Percentiles rank a stretch among this genome's conserved stretches.
Conservation (phyloP, 345 rosid genomes). For the Anacardium occidentale region DNA sequence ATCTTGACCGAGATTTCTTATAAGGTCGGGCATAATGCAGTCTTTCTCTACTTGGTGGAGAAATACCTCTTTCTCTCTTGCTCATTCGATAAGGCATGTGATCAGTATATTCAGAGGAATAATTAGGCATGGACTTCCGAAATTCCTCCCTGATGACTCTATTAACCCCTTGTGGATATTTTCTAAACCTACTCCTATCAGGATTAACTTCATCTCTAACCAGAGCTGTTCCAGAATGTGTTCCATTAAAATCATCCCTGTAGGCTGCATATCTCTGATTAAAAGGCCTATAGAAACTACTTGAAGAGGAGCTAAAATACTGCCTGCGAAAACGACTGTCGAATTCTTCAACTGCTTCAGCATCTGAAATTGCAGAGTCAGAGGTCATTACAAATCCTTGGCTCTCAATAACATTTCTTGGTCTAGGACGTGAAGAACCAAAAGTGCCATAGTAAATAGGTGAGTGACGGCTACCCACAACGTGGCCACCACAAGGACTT, state of each 20-base stretch:
- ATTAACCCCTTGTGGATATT: slow-evolving; percentile 26
- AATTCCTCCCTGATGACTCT: slow-evolving; percentile 37
- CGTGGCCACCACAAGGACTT: slow-evolving; percentile 36
- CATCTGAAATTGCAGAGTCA: slow-evolving; percentile 27
- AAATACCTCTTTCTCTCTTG: slow-evolving; percentile 49
- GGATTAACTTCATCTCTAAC: slow-evolving; percentile 36
- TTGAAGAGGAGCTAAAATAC: slow-evolving; percentile 30
- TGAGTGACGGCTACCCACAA: slow-evolving; percentile 31
- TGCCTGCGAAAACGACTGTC: slow-evolving; percentile 37
- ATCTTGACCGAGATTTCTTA: slow-evolving; percentile 41
- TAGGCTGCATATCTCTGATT: slow-evolving; percentile 29
- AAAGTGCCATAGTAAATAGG: slow-evolving; percentile 28
- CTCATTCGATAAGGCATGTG: slow-evolving; percentile 28
- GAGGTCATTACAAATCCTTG: slow-evolving; percentile 28
- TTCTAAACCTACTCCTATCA: slow-evolving; percentile 38
- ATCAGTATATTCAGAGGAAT: slow-evolving; percentile 28
- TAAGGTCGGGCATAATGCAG: slow-evolving; percentile 27
- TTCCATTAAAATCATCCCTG: slow-evolving; percentile 29
- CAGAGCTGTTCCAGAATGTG: slow-evolving; percentile 19
- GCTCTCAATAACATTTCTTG: slow-evolving; percentile 28
- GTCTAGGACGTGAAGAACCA: slow-evolving; percentile 33
- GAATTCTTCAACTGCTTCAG: slow-evolving; percentile 26
- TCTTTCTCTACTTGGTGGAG: slow-evolving; percentile 32
- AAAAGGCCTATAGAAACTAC: slow-evolving; percentile 24
- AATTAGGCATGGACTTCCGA: slow-evolving; percentile 28